Evolutionary conservation across 1,139 yeast species (phyloP).

Genomic region (Casaregolazyma suthepensis): DNA sequence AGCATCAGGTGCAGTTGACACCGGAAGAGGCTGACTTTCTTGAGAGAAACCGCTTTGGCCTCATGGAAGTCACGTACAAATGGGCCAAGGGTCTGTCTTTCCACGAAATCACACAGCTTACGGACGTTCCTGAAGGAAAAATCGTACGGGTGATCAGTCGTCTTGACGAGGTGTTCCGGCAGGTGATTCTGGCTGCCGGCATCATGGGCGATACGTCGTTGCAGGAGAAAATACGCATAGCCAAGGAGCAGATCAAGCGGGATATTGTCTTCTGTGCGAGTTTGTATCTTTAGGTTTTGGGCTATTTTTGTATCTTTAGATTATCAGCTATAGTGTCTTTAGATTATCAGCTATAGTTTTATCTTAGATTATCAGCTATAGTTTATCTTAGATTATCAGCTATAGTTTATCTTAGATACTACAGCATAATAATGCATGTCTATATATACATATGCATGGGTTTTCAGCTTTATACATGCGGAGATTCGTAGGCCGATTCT

Average conservation of each 20-base stretch:
- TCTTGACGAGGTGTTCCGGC: slow-evolving; percentile 89
- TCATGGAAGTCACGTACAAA: slow-evolving; percentile 90
- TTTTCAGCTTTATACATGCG: background rate
- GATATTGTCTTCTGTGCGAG: slow-evolving; percentile 98
- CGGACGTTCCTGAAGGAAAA: slow-evolving; percentile 92
- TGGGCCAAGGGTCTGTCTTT: slow-evolving; percentile 97
- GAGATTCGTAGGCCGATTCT: slow-evolving; percentile 1
- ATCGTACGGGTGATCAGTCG: slow-evolving; percentile 96
- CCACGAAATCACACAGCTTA: slow-evolving; percentile 81
- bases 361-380: slow-evolving; percentile 38
- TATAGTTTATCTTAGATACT: no score
- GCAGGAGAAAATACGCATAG: slow-evolving; percentile 82
- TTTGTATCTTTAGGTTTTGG: slow-evolving; percentile 53
- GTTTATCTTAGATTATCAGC: slow-evolving; percentile 33
- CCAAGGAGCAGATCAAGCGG: slow-evolving; percentile 91
- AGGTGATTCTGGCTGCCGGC: slow-evolving; percentile 88
- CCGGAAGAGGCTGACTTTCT: slow-evolving; percentile 81
- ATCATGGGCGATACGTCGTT: slow-evolving; percentile 89
- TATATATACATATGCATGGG: slow-evolving; percentile 11
- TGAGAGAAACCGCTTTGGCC: slow-evolving; percentile 79
- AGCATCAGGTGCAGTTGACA: slow-evolving; percentile 68
- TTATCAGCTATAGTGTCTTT: slow-evolving; percentile 45
- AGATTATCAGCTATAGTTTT: slow-evolving; percentile 37
- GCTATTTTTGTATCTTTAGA: slow-evolving; percentile 54
- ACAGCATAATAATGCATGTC: background rate